Evolutionary conservation across 106 monocot species (phyloP), one percentile per base, ranked within the genome.

Genomic region (Vanilla planifolia): DNA sequence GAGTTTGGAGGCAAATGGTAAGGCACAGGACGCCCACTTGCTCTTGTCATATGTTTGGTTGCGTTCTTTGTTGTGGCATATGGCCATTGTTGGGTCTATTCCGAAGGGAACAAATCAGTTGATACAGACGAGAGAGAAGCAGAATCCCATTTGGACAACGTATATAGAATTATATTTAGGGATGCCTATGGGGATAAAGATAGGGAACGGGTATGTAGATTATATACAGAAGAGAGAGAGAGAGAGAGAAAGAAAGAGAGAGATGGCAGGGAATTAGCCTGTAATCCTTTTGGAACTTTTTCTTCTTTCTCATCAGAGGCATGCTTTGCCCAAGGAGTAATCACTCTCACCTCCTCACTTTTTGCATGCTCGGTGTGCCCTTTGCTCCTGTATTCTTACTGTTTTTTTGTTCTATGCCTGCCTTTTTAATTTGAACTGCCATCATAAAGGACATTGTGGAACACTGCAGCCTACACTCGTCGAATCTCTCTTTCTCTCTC

Each of bases 41-140:
- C 50, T 50, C 8, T 11, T 24, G 50, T 50, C 40, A 40, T 26
- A 50, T 50, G 24, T 50, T 50, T 50, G 50, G 50, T 50, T 50
- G 25, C 26, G 50, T 11, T 50, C 26, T 50, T 50, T 50, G 50
- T 26, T 50, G 20, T 26, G 26, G 11, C 50, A 50, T 50, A 50
- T 25, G 50, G 8, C 24, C 50, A 9, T 50, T 11, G 26, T 50
- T 25, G 25, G 24, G 50, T 50, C 50, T 26, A 50, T 50, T 50
- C 50, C 26, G 23, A 10, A 11, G 24, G 50, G 50, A 50, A 26
- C 50, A 22, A 22, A 9, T 50, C 40, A 1, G 14, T 40, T 40
- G 25, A 3, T 8, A 48, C 14, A 48, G 47, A 48, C 23, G 47
- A 48, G 7, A 48, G 47, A 48, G 8, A 50, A 25, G 13, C 21